phyloP scores from a whole-genome alignment of 2,329 filamentous ascomycete species.

The Fusarium compactum region DNA sequence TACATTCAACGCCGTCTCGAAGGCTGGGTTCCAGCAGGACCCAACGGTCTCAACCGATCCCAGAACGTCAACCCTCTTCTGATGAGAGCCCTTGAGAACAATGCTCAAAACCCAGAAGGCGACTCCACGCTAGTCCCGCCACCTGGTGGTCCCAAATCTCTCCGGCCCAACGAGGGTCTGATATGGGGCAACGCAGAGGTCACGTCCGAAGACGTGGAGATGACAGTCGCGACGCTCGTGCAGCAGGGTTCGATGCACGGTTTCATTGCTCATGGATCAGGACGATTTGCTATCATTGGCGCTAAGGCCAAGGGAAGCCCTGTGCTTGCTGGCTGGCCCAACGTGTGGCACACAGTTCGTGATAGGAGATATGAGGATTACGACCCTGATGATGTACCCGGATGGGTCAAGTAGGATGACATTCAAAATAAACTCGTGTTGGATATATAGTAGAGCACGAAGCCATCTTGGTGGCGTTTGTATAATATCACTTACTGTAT shows the following conservation, averaged over 20 bases:
- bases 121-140: conserved; percentile 62
- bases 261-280: conserved; percentile 82
- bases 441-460: conserved; percentile 2
- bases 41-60: conserved; percentile 52
- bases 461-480: conserved; percentile 23
- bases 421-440: not conserved
- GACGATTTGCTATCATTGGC: conserved; percentile 85
- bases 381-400: conserved; percentile 76
- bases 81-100: conserved; percentile 65
- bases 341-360: conserved; percentile 75
- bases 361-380: conserved; percentile 68
- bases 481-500: conserved; percentile 28
- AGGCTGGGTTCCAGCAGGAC: conserved; percentile 62
- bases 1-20: conserved; percentile 75
- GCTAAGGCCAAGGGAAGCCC: conserved; percentile 74
- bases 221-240: conserved; percentile 79
- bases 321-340: conserved; percentile 79
- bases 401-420: conserved; percentile 73
- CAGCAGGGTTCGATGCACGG: conserved; percentile 85
- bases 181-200: conserved; percentile 73
- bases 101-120: conserved; percentile 50
- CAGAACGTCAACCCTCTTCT: conserved; percentile 64
- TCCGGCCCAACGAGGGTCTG: conserved; percentile 69
- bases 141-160: conserved; percentile 59
- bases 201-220: conserved; percentile 77